phyloP scores from a whole-genome alignment of 2,329 filamentous ascomycete species.

The Gremmenia infestans region DNA sequence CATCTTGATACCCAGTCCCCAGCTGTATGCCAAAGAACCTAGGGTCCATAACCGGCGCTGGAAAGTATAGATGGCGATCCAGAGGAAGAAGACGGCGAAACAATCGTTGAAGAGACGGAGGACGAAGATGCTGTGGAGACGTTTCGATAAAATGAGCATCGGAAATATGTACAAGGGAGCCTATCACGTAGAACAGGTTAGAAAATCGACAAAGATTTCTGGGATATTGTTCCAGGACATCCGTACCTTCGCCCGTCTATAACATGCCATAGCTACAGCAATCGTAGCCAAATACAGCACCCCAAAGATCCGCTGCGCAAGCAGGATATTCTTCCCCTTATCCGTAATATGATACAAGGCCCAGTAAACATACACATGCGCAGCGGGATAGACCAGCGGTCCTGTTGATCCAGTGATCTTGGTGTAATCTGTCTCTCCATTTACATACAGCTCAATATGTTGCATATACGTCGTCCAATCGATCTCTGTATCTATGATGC shows the following conservation, averaged over 20 bases:
- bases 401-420: conserved; percentile 84
- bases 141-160: conserved; percentile 81
- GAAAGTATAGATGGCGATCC: conserved; percentile 72
- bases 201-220: neutral
- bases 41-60: conserved; percentile 70
- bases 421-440: conserved; percentile 84
- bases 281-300: conserved; percentile 73
- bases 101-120: conserved; percentile 95
- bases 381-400: conserved; percentile 90
- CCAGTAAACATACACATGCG: conserved; percentile 88
- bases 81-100: conserved; percentile 79
- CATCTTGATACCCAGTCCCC: conserved; percentile 93
- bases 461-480: conserved; percentile 98
- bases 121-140: conserved; percentile 89
- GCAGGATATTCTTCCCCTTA: conserved; percentile 66
- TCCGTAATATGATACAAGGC: conserved; percentile 73
- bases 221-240: neutral
- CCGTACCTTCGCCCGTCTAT: conserved; percentile 65
- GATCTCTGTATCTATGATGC: conserved; percentile 78
- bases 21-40: conserved; percentile 67
- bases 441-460: conserved; percentile 73
- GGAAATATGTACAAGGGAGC: conserved; percentile 83
- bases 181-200: conserved; percentile 36
- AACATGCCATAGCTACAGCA: conserved; percentile 75
- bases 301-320: conserved; percentile 82